Evolutionary conservation across 148 eudicot species (phyloP).

Genomic region (Camellia japonica): DNA sequence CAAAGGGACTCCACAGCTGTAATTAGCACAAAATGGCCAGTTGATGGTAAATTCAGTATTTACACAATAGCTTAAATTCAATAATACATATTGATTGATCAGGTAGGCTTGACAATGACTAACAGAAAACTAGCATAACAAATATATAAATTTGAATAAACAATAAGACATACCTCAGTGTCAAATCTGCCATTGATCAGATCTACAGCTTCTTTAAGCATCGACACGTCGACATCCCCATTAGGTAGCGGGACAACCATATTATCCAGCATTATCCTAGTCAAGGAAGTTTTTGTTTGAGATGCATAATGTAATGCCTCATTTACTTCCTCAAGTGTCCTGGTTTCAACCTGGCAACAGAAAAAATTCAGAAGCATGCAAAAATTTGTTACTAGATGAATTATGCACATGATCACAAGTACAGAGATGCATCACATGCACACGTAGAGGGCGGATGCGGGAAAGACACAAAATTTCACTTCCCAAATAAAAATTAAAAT

Average conservation of each 20-base stretch:
- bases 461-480: neutral
- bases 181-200: conserved; percentile 72
- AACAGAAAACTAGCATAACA: neutral
- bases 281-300: conserved; percentile 55
- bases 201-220: conserved; percentile 82
- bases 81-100: neutral
- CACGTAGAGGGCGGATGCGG: neutral
- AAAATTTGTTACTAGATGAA: neutral
- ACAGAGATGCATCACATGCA: neutral
- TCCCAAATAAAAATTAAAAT: neutral
- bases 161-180: conserved; percentile 63
- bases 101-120: neutral
- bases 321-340: conserved; percentile 78
- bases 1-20: neutral
- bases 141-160: neutral
- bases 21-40: neutral
- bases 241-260: conserved; percentile 73
- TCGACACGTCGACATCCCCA: conserved; percentile 86
- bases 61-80: neutral
- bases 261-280: conserved; percentile 94
- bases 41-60: neutral
- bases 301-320: conserved; percentile 84
- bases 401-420: neutral
- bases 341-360: conserved; percentile 70
- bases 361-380: neutral